Percentiles rank a stretch among this genome's conserved stretches.
Conservation (phyloP, 495 filamentous ascomycete genomes). For the Aspergillus sparsus region DNA sequence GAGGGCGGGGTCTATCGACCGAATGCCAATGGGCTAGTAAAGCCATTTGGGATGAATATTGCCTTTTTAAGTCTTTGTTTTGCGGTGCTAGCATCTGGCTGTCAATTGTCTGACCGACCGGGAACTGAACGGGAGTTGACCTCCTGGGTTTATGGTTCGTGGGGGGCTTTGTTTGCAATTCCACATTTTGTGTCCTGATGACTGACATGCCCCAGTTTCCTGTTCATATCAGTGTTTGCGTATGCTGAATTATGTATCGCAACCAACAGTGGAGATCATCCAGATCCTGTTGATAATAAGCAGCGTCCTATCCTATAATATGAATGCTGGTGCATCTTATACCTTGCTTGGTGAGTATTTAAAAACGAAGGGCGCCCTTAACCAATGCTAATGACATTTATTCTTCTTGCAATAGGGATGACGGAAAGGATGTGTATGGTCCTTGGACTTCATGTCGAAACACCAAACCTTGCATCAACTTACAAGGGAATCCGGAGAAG, state of each 20-base stretch:
- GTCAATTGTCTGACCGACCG: constrained; percentile 71
- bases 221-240: constrained; percentile 65
- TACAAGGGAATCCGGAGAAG: constrained; percentile 40
- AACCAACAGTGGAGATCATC: constrained; percentile 57
- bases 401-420: constrained; percentile 44
- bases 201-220: constrained; percentile 47
- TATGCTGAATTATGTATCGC: constrained; percentile 61
- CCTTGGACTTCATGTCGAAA: constrained; percentile 58
- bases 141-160: constrained; percentile 60
- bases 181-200: neutral
- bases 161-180: neutral
- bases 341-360: constrained; percentile 52
- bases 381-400: constrained; percentile 10
- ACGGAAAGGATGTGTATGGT: constrained; percentile 60
- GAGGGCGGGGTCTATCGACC: constrained; percentile 46
- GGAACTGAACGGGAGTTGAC: constrained; percentile 57
- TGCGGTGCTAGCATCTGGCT: constrained; percentile 76
- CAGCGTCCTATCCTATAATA: constrained; percentile 63
- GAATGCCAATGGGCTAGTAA: constrained; percentile 38
- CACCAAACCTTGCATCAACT: constrained; percentile 44
- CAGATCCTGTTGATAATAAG: constrained; percentile 60
- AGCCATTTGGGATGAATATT: constrained; percentile 48
- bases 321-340: constrained; percentile 65
- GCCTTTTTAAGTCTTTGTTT: constrained; percentile 57
- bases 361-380: neutral